These are phyloP conservation scores for Vitis hybrid DNA, from an alignment of 177 flowering plant genomes.

Conservation along the genomic window DNA sequence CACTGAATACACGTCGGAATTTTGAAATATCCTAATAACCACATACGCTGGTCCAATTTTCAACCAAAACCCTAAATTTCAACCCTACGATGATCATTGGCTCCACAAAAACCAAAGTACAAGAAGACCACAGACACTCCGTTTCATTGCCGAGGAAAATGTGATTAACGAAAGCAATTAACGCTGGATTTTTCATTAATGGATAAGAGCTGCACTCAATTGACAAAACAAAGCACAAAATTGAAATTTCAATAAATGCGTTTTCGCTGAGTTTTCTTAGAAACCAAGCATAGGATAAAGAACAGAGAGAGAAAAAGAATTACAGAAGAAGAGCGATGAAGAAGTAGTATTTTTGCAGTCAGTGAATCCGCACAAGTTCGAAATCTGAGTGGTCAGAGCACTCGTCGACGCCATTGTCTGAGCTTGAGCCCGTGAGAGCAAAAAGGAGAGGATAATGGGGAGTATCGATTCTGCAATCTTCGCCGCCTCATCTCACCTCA, in stretches of 20 bases:
- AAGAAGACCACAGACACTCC: neutral
- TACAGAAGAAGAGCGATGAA: slow-evolving; percentile 20
- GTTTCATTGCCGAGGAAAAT: neutral
- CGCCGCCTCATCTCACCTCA: no score
- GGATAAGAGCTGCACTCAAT: no score
- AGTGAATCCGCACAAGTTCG: slow-evolving; percentile 13
- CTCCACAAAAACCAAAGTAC: neutral
- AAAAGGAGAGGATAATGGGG: slow-evolving; percentile 2
- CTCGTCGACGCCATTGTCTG: slow-evolving; percentile 38
- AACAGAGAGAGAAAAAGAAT: slow-evolving; percentile 6
- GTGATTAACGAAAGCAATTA: no score
- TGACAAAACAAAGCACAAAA: neutral
- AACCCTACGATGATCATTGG: neutral
- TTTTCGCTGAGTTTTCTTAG: neutral
- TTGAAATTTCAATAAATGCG: neutral
- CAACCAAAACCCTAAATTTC: neutral
- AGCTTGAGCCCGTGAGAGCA: neutral
- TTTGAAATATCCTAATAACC: neutral
- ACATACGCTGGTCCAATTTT: neutral
- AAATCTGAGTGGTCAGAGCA: slow-evolving; percentile 26
- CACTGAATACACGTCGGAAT: neutral
- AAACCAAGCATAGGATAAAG: neutral
- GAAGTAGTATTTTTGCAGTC: slow-evolving; percentile 14
- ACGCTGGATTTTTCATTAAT: no score
- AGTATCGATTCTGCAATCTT: neutral